phyloP scores from a whole-genome alignment of 129 eudicot genomes.

The Flaveria sonorensis region DNA sequence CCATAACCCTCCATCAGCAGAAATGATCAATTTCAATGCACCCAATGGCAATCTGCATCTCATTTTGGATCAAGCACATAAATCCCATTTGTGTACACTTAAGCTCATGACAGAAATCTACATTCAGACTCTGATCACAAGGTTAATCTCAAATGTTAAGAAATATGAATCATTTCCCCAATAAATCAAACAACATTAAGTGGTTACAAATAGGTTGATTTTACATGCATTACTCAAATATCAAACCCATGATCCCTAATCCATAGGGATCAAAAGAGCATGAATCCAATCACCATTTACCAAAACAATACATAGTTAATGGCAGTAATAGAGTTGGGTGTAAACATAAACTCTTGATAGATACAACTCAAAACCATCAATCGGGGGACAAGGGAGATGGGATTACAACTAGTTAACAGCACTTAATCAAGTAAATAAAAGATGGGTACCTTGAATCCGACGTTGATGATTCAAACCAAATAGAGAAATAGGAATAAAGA shows the following conservation, averaged over 20 bases:
- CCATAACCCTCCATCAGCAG: not conserved
- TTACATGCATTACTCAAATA: not conserved
- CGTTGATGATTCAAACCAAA: conserved; percentile 12
- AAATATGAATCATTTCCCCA: not conserved
- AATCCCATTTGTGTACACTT: not conserved
- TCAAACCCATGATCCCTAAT: conserved; percentile 15
- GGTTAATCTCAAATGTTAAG: conserved; percentile 9
- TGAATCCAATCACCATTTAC: not conserved
- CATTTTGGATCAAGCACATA: conserved; percentile 7
- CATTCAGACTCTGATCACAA: conserved; percentile 26
- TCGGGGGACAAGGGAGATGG: not conserved
- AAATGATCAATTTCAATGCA: conserved; percentile 18
- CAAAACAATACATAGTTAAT: conserved; percentile 9
- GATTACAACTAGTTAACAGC: not conserved
- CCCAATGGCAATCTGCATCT: conserved; percentile 4
- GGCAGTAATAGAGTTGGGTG: not conserved
- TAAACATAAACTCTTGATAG: conserved; percentile 6
- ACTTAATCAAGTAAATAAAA: not conserved
- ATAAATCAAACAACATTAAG: not conserved
- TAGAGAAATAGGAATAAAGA: not conserved
- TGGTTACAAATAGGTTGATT: not conserved
- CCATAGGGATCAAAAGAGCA: not conserved
- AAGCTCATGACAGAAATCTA: not conserved
- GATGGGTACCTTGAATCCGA: conserved; percentile 31
- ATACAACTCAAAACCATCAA: conserved; percentile 1